Percentiles rank a stretch among this genome's conserved stretches.
Conservation (phyloP, 352 stramenopile genomes). For the Pythium apleroticum region DNA sequence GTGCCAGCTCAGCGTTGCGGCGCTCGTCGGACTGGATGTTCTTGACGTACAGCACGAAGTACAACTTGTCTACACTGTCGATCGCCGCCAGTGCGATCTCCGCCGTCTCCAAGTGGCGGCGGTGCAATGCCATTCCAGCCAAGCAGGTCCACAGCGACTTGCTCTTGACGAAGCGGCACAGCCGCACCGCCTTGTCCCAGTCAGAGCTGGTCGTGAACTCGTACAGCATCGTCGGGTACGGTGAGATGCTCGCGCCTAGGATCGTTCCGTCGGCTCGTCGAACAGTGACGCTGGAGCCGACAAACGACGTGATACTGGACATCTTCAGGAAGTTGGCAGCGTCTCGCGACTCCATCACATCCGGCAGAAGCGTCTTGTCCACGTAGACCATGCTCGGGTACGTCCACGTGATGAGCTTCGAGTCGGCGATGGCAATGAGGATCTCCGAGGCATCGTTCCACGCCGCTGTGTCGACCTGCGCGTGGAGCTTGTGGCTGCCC, state of each 20-base stretch:
- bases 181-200: slow-evolving; percentile 91
- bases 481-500: slow-evolving; percentile 82
- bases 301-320: slow-evolving; percentile 85
- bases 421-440: slow-evolving; percentile 87
- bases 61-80: slow-evolving; percentile 91
- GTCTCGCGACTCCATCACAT: slow-evolving; percentile 79
- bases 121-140: slow-evolving; percentile 88
- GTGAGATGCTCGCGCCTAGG: slow-evolving; percentile 72
- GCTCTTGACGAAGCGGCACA: slow-evolving; percentile 92
- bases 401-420: slow-evolving; percentile 88
- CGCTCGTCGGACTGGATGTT: slow-evolving; percentile 79
- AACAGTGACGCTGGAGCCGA: slow-evolving; percentile 84
- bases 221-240: slow-evolving; percentile 86
- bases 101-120: slow-evolving; percentile 88
- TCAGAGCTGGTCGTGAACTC: slow-evolving; percentile 76
- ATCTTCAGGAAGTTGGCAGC: slow-evolving; percentile 83
- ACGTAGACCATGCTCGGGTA: slow-evolving; percentile 92
- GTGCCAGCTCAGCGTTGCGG: slow-evolving; percentile 85
- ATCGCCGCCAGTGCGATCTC: slow-evolving; percentile 92
- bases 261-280: slow-evolving; percentile 85
- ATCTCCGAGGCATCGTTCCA: slow-evolving; percentile 91
- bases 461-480: slow-evolving; percentile 87
- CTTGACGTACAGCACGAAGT: slow-evolving; percentile 92
- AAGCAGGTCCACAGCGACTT: slow-evolving; percentile 90
- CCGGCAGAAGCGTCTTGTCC: slow-evolving; percentile 86